A percentile compares a stretch with the other conserved stretches of the same genome.
These are phyloP conservation scores for Arachis monticola DNA, from an alignment of 331 rosid species.

Conservation along the genomic window DNA sequence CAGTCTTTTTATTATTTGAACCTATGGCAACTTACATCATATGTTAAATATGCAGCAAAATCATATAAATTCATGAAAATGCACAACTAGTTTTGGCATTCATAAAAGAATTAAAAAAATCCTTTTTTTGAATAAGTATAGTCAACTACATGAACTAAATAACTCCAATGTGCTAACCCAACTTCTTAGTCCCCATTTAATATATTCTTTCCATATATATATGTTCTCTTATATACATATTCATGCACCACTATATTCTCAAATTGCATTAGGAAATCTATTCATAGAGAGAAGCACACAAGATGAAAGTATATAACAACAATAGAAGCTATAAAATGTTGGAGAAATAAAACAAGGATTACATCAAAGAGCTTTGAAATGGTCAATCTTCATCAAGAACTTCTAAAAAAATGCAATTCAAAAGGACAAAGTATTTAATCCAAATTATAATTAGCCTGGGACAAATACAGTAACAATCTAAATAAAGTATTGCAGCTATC, in stretches of 20 bases:
- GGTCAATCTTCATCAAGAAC: neutral
- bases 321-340: too few relatives aligned
- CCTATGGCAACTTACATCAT: slow-evolving; percentile 57
- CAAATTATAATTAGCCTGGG: slow-evolving; percentile 17
- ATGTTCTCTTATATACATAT: too few relatives aligned
- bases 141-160: neutral
- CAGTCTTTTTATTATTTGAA: slow-evolving; percentile 84
- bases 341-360: neutral
- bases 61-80: slow-evolving; percentile 14
- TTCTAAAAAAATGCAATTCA: too few relatives aligned
- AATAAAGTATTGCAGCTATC: slow-evolving; percentile 9
- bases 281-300: too few relatives aligned
- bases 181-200: too few relatives aligned
- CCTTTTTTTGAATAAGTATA: neutral
- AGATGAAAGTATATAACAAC: too few relatives aligned
- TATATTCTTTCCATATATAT: too few relatives aligned
- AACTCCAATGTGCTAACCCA: neutral
- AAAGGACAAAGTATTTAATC: neutral
- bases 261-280: too few relatives aligned
- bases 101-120: slow-evolving; percentile 7
- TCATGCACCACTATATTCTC: too few relatives aligned
- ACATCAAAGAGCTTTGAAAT: neutral
- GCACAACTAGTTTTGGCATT: slow-evolving; percentile 14
- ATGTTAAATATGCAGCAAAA: slow-evolving; percentile 35
- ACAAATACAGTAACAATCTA: slow-evolving; percentile 4